These are phyloP conservation scores for Phytopythium boreale DNA, from an alignment of 352 stramenopile species.

Conservation along the genomic window DNA sequence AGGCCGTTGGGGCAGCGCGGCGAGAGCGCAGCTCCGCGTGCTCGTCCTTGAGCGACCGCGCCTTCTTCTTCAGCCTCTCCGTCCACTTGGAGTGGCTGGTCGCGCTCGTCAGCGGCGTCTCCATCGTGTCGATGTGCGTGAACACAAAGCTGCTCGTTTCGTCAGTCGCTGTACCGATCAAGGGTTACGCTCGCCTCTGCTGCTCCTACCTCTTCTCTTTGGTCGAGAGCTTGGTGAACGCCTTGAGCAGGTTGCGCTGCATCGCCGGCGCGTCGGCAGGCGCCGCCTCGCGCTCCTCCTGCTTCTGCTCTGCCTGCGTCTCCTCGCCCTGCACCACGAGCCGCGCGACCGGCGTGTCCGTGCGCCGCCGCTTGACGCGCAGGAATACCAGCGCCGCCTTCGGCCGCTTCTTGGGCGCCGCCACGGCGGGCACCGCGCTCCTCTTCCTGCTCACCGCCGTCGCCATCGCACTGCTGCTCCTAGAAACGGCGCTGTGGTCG, in stretches of 20 bases:
- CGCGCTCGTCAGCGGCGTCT: constrained; percentile 37
- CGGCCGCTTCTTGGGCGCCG: constrained; percentile 13
- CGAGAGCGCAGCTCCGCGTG: constrained; percentile 31
- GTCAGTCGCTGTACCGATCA: not conserved
- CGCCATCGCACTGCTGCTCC: not conserved
- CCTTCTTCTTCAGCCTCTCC: constrained; percentile 64
- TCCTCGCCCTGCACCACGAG: constrained; percentile 59
- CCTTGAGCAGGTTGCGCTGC: constrained; percentile 36
- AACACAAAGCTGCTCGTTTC: constrained; percentile 53
- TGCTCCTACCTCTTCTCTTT: constrained; percentile 34
- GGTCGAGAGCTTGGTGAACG: constrained; percentile 65
- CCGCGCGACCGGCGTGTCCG: constrained; percentile 68
- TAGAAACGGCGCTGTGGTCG: not conserved
- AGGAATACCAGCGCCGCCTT: constrained; percentile 56
- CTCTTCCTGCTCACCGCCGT: not conserved
- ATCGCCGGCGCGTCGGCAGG: constrained; percentile 5
- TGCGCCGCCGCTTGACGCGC: constrained; percentile 80
- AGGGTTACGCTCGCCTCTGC: not conserved
- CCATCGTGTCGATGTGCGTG: constrained; percentile 82
- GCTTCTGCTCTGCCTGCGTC: constrained; percentile 14
- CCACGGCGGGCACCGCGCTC: not conserved
- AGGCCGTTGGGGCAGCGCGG: not conserved
- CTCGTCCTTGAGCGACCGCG: constrained; percentile 55
- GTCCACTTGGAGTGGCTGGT: constrained; percentile 50
- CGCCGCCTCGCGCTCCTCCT: constrained; percentile 7